Evolutionary conservation across 345 rosid species (phyloP).

Genomic region (Eucalyptus curtisii): DNA sequence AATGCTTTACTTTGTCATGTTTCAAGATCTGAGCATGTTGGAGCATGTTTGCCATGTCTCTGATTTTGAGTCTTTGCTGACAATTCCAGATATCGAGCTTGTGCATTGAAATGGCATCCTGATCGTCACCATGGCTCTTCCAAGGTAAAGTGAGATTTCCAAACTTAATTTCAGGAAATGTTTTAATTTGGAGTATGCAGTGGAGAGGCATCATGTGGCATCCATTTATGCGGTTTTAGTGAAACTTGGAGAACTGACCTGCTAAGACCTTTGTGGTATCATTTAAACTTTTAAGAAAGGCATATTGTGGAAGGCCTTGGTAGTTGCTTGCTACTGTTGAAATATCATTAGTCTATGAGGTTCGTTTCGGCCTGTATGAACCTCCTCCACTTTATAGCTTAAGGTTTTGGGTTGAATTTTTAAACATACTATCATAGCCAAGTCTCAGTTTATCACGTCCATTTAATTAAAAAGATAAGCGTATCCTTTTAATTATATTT

Average conservation of each 20-base stretch:
- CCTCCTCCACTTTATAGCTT: background rate
- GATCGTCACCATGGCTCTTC: slow-evolving; percentile 80
- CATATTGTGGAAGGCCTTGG: background rate
- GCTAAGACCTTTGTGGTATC: background rate
- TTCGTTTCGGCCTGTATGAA: background rate
- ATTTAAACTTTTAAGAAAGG: background rate
- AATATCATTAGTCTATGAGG: background rate
- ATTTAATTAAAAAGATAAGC: background rate
- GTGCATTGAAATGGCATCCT: slow-evolving; percentile 94
- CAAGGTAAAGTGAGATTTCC: slow-evolving; percentile 32
- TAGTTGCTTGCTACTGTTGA: background rate
- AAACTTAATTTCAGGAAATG: background rate
- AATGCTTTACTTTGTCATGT: background rate
- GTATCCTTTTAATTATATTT: background rate
- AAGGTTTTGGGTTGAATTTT: background rate
- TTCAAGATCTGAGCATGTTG: background rate
- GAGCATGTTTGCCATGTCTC: background rate
- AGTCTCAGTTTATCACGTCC: background rate
- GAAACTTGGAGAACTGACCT: background rate
- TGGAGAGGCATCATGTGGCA: background rate
- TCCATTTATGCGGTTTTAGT: background rate
- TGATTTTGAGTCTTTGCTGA: background rate
- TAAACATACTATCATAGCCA: background rate
- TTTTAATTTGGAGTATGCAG: background rate
- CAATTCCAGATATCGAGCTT: slow-evolving; percentile 51